Evolutionary conservation across 805 yeast species (phyloP).

Genomic region (Candida anglica): DNA sequence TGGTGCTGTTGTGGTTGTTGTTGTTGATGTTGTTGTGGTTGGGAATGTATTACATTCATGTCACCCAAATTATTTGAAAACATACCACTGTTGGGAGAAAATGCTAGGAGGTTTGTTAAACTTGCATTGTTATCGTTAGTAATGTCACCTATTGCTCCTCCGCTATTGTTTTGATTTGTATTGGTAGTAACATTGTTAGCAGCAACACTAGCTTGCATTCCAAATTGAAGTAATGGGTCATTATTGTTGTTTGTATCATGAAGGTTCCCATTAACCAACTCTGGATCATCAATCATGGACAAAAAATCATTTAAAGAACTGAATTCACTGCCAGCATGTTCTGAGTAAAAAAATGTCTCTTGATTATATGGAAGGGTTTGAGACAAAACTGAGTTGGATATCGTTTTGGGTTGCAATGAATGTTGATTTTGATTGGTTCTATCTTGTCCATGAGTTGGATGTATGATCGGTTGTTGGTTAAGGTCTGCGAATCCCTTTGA

Average conservation of each 20-base stretch:
- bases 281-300: slow-evolving; percentile 86
- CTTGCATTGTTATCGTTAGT: slow-evolving; percentile 10
- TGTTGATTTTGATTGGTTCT: slow-evolving; percentile 6
- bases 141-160: slow-evolving; percentile 2
- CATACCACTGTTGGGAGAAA: slow-evolving; percentile 24
- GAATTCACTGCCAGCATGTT: slow-evolving; percentile 90
- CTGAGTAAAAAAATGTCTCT: slow-evolving; percentile 80
- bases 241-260: slow-evolving; percentile 14
- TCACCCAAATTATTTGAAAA: slow-evolving; percentile 5
- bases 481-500: too few relatives aligned
- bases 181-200: slow-evolving; percentile 5
- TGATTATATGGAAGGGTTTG: slow-evolving; percentile 47
- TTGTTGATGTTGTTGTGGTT: slow-evolving; percentile 8
- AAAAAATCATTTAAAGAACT: slow-evolving; percentile 85
- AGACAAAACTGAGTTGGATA: slow-evolving; percentile 27
- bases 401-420: slow-evolving; percentile 6
- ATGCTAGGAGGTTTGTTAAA: slow-evolving; percentile 19
- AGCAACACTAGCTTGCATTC: slow-evolving; percentile 4
- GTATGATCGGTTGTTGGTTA: not conserved
- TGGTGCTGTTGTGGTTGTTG: slow-evolving; percentile 8
- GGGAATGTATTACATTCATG: slow-evolving; percentile 5
- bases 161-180: slow-evolving; percentile 6
- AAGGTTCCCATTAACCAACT: slow-evolving; percentile 48
- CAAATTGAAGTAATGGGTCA: slow-evolving; percentile 20
- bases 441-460: not conserved